A percentile compares a stretch with the other conserved stretches of the same genome.
Conservation (phyloP, 352 stramenopile species). For the Phytophthora podocarpi region DNA sequence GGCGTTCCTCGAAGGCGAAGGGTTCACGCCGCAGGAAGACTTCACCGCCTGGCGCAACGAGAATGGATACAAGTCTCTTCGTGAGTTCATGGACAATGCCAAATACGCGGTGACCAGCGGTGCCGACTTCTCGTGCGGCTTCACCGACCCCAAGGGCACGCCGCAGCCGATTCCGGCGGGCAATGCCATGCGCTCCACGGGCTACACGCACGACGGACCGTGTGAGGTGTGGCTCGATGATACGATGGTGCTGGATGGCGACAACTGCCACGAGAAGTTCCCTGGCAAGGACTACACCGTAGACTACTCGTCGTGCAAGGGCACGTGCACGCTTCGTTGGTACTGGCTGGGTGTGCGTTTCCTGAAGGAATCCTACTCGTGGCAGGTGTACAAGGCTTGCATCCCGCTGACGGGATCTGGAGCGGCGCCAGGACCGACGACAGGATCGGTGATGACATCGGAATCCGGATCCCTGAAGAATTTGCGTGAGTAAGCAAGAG, state of each 20-base stretch:
- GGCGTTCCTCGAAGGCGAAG: slow-evolving; percentile 53
- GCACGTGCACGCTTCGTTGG: not conserved
- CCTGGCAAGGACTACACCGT: slow-evolving; percentile 31
- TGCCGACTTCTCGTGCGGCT: slow-evolving; percentile 40
- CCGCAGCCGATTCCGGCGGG: slow-evolving; percentile 38
- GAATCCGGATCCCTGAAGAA: slow-evolving; percentile 6
- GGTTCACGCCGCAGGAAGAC: slow-evolving; percentile 42
- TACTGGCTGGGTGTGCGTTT: slow-evolving; percentile 32
- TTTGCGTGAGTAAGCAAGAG: slow-evolving; percentile 1
- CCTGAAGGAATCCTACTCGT: slow-evolving; percentile 50
- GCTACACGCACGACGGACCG: slow-evolving; percentile 50
- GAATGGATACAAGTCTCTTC: too few species aligned
- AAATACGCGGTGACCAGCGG: slow-evolving; percentile 33
- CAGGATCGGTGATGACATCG: not conserved
- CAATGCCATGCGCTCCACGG: slow-evolving; percentile 35
- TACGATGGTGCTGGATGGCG: slow-evolving; percentile 26
- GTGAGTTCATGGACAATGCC: slow-evolving; percentile 45
- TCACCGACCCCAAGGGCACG: slow-evolving; percentile 30
- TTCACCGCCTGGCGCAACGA: too few species aligned
- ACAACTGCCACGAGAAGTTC: slow-evolving; percentile 38
- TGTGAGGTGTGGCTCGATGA: slow-evolving; percentile 44
- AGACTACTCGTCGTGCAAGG: slow-evolving; percentile 33
- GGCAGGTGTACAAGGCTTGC: slow-evolving; percentile 68
- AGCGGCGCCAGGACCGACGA: not conserved
- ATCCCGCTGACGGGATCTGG: slow-evolving; percentile 7